Percentiles rank a stretch among this genome's conserved stretches.
Evolutionary conservation across 2,329 filamentous ascomycete species (phyloP).

Genomic region (Calonectria naviculata): DNA sequence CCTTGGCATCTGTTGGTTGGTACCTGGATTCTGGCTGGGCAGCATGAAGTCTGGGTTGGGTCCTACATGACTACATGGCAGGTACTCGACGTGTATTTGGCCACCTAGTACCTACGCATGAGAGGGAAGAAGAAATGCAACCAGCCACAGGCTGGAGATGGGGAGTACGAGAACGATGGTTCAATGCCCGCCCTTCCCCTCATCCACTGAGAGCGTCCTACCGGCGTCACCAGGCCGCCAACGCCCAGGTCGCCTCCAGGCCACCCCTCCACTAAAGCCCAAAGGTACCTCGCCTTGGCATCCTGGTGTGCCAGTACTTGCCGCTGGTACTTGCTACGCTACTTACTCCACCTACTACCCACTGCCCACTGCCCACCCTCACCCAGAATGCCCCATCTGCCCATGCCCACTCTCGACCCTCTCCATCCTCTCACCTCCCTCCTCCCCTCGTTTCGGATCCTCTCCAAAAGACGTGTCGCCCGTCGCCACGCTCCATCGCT

Average conservation of each 20-base stretch:
- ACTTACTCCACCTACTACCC: background rate
- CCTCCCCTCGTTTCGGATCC: slow-evolving; percentile 34
- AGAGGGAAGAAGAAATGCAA: background rate
- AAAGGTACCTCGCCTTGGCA: slow-evolving; percentile 6
- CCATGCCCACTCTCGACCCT: slow-evolving; percentile 15
- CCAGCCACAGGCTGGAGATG: background rate
- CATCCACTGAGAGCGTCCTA: background rate
- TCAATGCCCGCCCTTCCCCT: background rate
- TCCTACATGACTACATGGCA: background rate
- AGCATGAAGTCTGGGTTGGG: background rate
- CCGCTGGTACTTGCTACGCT: background rate
- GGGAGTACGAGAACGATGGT: background rate
- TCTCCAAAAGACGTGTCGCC: slow-evolving; percentile 37
- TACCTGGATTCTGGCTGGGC: slow-evolving; percentile 7
- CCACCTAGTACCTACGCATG: background rate
- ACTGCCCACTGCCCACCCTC: slow-evolving; percentile 13
- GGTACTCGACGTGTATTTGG: background rate
- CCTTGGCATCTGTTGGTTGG: background rate
- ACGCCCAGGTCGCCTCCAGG: background rate
- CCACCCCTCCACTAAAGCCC: slow-evolving; percentile 8
- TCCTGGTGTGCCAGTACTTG: slow-evolving; percentile 7
- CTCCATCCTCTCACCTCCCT: slow-evolving; percentile 18
- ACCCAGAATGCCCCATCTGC: background rate
- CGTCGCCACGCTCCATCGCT: slow-evolving; percentile 33
- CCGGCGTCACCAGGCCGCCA: background rate